phyloP scores from a whole-genome alignment of 2,329 filamentous ascomycete species.

The Cladosporium sp. region DNA sequence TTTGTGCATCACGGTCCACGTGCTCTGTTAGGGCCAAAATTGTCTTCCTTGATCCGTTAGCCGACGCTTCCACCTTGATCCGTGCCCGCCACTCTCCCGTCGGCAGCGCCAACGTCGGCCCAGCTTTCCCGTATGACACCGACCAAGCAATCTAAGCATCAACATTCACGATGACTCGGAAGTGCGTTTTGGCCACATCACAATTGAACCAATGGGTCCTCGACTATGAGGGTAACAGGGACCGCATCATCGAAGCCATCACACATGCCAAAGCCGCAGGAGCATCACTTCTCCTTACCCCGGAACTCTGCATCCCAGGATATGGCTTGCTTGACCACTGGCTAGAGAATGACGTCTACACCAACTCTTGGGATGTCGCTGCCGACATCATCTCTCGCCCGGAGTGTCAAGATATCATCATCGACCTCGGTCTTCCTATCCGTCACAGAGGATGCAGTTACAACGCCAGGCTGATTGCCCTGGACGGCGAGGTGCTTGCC shows the following conservation, averaged over 20 bases:
- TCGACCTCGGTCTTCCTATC: slow-evolving; percentile 52
- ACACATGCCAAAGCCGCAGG: slow-evolving; percentile 55
- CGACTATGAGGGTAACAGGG: slow-evolving; percentile 61
- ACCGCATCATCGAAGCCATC: slow-evolving; percentile 62
- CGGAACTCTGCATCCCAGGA: slow-evolving; percentile 52
- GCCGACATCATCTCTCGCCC: slow-evolving; percentile 57
- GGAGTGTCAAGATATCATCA: slow-evolving; percentile 60
- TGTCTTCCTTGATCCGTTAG: too few species aligned
- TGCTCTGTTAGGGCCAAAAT: not conserved
- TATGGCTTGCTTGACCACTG: slow-evolving; percentile 67
- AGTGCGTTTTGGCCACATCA: slow-evolving; percentile 41
- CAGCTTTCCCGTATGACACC: slow-evolving; percentile 6
- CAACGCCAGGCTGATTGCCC: slow-evolving; percentile 62
- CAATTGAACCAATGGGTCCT: slow-evolving; percentile 47
- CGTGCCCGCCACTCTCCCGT: too few species aligned
- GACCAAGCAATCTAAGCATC: slow-evolving; percentile 3
- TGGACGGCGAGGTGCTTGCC: slow-evolving; percentile 64
- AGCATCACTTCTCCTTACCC: slow-evolving; percentile 53
- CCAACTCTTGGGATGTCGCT: slow-evolving; percentile 56
- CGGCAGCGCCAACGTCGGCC: slow-evolving; percentile 2
- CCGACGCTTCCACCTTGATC: not conserved
- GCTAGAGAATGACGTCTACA: slow-evolving; percentile 38
- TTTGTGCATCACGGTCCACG: slow-evolving; percentile 2
- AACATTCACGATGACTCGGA: slow-evolving; percentile 25
- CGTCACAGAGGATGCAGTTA: slow-evolving; percentile 59